These are phyloP conservation scores for Geranium brycei DNA, from an alignment of 345 rosid species.

Conservation along the genomic window DNA sequence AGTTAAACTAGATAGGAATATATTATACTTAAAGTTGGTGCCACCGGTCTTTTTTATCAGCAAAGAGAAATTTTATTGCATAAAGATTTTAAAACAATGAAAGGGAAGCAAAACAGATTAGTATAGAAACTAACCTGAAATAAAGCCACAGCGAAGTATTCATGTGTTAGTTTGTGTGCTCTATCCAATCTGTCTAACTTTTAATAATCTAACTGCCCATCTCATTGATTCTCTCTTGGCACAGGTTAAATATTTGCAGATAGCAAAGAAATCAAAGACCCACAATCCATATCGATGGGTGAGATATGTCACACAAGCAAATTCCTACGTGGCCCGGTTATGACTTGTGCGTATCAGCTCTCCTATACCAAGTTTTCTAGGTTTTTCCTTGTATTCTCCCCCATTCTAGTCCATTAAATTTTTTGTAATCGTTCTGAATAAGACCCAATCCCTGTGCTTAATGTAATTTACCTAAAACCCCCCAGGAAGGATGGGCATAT, in stretches of 20 bases:
- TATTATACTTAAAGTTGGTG: too few relatives aligned
- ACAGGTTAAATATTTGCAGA: constrained; percentile 98
- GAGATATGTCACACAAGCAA: constrained; percentile 95
- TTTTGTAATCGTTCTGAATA: neutral
- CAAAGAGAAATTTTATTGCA: too few relatives aligned
- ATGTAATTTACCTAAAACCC: neutral
- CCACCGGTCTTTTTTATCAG: too few relatives aligned
- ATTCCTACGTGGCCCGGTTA: constrained; percentile 83
- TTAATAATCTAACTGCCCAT: too few relatives aligned
- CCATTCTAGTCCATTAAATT: neutral
- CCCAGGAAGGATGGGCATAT: neutral
- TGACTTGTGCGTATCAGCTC: constrained; percentile 11
- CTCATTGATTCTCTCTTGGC: constrained; percentile 6
- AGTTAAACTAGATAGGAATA: too few relatives aligned
- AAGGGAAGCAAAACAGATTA: too few relatives aligned
- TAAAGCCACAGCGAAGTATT: too few relatives aligned
- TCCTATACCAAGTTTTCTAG: neutral
- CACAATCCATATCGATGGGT: constrained; percentile 96
- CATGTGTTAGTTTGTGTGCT: too few relatives aligned
- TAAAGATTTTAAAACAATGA: too few relatives aligned
- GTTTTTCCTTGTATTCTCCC: neutral
- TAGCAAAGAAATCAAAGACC: constrained; percentile 74
- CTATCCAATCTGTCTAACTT: too few relatives aligned
- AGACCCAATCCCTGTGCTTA: neutral
- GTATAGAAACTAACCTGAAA: too few relatives aligned